Base-by-base conservation (phyloP, 1,284 basidiomycete genomes). In the Neolentinus lepideus region DNA sequence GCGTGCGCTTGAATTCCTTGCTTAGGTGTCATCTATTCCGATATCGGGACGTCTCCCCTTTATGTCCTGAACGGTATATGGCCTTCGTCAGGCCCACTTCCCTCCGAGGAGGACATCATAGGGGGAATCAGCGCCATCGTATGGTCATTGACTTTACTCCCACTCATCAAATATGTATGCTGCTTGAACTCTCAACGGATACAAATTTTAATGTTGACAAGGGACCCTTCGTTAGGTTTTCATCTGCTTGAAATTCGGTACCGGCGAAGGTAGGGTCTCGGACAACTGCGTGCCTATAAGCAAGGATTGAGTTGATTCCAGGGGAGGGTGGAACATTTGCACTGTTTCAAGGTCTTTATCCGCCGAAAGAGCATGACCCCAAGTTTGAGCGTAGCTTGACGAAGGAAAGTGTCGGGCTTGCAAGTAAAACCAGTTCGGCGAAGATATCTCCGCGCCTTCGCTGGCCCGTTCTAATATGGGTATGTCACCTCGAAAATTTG, bases 281-380 rank as follows among this genome's bases (percentile, higher is more conserved):
- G 38, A 21, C 26, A 12, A 10, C 29, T 31, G 6, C 19, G 21
- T 11, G 12, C 16, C 25, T 25, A 54, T 12, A 27, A 25, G 16
- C 36, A 12, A 21, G n/a, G 54, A 54, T 21, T 31, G 11, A 46
- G 38, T 27, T 57, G 16, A 55, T 14, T 31, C 29, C 59, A 76
- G 83, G 84, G 6, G 84, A 86, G 66, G 83, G 83, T 31, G 83
- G 83, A 3, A 76, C 80, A 3, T 87, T 86, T 60, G 85, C 85
- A 0, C 66, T 87, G 8, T 86, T 73, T 61, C 81, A 83, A 59
- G 77, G 80, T 2, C 65, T 86, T 2, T 85, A 77, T 60, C 84
- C 84, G 8, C 77, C 75, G 0, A 66, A 69, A 14, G 69, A 74
- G 4, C 64, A 68, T 53, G 69, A 77, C 60, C 66, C 71, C 52